Evolutionary conservation across 495 filamentous ascomycete species (phyloP).

Genomic region (Cairneyella variabilis): DNA sequence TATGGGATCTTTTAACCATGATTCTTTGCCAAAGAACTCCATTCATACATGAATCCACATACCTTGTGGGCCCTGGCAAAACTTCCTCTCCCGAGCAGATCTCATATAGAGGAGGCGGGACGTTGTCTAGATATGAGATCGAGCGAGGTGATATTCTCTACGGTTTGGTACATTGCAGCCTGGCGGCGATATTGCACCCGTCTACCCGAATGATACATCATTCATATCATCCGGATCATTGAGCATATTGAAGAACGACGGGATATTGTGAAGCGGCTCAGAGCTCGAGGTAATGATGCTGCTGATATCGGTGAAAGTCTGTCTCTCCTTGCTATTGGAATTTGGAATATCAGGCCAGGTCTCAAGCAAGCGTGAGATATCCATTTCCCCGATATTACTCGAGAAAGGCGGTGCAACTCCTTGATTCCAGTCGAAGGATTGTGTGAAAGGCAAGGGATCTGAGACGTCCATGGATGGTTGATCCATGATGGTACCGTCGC

Average conservation of each 20-base stretch:
- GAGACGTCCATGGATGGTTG: slow-evolving; percentile 16
- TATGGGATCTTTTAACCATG: too few species aligned
- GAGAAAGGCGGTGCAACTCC: slow-evolving; percentile 21
- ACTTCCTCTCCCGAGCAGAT: too few species aligned
- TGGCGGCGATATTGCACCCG: too few species aligned
- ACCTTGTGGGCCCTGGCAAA: too few species aligned
- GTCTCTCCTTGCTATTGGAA: slow-evolving; percentile 17
- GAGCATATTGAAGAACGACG: slow-evolving; percentile 23
- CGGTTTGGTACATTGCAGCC: too few species aligned
- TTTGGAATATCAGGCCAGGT: slow-evolving; percentile 24
- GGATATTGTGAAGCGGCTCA: slow-evolving; percentile 12
- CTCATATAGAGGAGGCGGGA: too few species aligned
- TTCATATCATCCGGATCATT: slow-evolving; percentile 23
- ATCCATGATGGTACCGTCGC: slow-evolving; percentile 33
- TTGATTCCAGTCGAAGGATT: slow-evolving; percentile 22
- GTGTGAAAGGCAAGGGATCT: slow-evolving; percentile 20
- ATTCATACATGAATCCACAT: too few species aligned
- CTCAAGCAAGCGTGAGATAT: slow-evolving; percentile 46
- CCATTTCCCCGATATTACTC: slow-evolving; percentile 38
- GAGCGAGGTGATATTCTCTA: too few species aligned
- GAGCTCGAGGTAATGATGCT: slow-evolving; percentile 21
- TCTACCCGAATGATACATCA: neutral
- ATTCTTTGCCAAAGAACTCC: too few species aligned
- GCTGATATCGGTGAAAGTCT: slow-evolving; percentile 22
- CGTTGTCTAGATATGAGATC: too few species aligned